Base-by-base conservation (phyloP, 108 stramenopile species). In the Mayamaea pseudoterrestris region DNA sequence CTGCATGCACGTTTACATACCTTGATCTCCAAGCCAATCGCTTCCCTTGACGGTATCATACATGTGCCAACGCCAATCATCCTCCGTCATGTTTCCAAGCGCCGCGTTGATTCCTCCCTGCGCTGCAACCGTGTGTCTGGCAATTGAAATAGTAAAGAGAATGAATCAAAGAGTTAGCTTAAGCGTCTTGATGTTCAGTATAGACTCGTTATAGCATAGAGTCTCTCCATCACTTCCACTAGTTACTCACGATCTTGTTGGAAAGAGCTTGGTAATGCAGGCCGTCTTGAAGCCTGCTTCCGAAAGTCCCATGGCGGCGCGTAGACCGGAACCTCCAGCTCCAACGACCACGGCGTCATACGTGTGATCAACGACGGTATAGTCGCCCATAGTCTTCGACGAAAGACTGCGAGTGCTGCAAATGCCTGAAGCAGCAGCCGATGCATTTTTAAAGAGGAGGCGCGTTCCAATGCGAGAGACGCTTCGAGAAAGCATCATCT, bases 91-190 rank as follows among this genome's bases (percentile, higher is more conserved):
- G 73, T 97, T 97, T 31, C 96, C 98, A 26, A 99, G 68, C 5
- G 98, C 98, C 13, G 98, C 98, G 66, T 99, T 99, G 63, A 99
- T 93, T n/a, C 98, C 98, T 23, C 98, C 98, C 70, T 99, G 98
- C 14, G 98, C 98, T 26, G 98, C 98, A 30, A 99, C 98, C 5
- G 98, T 99, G 71, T 99, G 98, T 21, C 76, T 80, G 37, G n/a
- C n/a, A n/a, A n/a, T n/a, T n/a, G n/a, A n/a, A n/a, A n/a, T n/a
- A n/a, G n/a, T n/a, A n/a, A n/a, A n/a, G n/a, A n/a, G n/a, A n/a
- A n/a, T n/a, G n/a, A n/a, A n/a, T n/a, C n/a, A n/a, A n/a, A n/a
- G n/a, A n/a, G n/a, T n/a, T n/a, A n/a, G n/a, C n/a, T n/a, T n/a
- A n/a, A n/a, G n/a, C n/a, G n/a, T n/a, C n/a, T n/a, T n/a, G n/a